Conservation (phyloP, 1,139 yeast genomes). For the Yamadazyma spencermartinsiae region DNA sequence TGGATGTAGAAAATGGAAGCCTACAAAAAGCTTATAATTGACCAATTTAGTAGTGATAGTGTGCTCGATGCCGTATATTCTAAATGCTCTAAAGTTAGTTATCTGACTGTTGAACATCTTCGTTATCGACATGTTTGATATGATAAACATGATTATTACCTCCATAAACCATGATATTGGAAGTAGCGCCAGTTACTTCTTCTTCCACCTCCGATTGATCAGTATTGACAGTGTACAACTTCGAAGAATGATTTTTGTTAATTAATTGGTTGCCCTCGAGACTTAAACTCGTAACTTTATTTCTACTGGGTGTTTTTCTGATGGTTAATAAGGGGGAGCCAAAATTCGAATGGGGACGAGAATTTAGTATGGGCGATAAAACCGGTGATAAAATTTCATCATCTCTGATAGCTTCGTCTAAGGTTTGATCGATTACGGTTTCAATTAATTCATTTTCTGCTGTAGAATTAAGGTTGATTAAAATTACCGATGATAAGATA, state of each 20-base stretch:
- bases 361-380: constrained; percentile 40
- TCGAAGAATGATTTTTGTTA: constrained; percentile 24
- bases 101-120: not conserved
- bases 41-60: too few species aligned
- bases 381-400: constrained; percentile 51
- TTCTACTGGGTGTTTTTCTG: constrained; percentile 8
- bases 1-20: too few species aligned
- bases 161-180: constrained; percentile 28
- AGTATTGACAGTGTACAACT: constrained; percentile 20
- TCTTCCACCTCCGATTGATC: constrained; percentile 10
- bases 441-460: constrained; percentile 49
- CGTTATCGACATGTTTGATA: constrained; percentile 26
- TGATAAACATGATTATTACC: constrained; percentile 46
- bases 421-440: constrained; percentile 48
- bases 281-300: constrained; percentile 12
- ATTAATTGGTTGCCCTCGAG: constrained; percentile 16
- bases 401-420: constrained; percentile 47
- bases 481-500: constrained; percentile 46
- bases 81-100: too few species aligned
- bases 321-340: constrained; percentile 15
- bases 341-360: constrained; percentile 16
- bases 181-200: not conserved
- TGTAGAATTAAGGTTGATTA: constrained; percentile 45
- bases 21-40: too few species aligned
- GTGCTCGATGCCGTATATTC: too few species aligned